These are phyloP conservation scores for Russula earlei DNA, from an alignment of 768 basidiomycete genomes.

Conservation along the genomic window DNA sequence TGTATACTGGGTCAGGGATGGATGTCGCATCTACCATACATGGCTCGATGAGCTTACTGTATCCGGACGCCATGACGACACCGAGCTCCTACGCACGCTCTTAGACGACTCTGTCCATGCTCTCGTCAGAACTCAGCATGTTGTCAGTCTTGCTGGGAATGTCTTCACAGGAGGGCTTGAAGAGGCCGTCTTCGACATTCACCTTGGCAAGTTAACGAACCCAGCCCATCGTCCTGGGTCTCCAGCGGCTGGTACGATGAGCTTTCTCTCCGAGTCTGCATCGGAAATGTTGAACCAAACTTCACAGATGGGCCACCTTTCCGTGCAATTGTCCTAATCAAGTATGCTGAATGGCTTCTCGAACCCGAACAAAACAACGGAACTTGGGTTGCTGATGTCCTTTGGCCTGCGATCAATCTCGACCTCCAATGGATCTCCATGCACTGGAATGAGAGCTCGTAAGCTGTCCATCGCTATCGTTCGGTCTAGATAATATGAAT, in stretches of 20 bases:
- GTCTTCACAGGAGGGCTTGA: conserved; percentile 11
- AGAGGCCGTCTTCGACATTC: conserved; percentile 2
- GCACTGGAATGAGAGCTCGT: conserved; percentile 15
- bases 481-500: not conserved
- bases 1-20: conserved; percentile 7
- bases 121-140: conserved; percentile 8
- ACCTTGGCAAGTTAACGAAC: not conserved
- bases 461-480: not conserved
- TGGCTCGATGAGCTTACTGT: conserved; percentile 9
- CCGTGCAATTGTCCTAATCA: conserved; percentile 1
- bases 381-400: not conserved
- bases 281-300: too few species aligned
- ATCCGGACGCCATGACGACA: not conserved
- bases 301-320: conserved; percentile 5
- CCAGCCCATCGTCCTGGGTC: not conserved
- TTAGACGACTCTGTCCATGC: conserved; percentile 3
- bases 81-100: conserved; percentile 2
- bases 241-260: conserved; percentile 7
- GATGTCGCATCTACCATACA: conserved; percentile 5
- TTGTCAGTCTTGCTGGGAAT: conserved; percentile 8
- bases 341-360: conserved; percentile 14
- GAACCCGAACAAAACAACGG: conserved; percentile 6
- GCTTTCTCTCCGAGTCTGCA: not conserved
- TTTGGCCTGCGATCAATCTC: conserved; percentile 12
- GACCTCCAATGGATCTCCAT: conserved; percentile 10